Base-by-base conservation (phyloP, 73 alveolate species). In the Paramecium biaurelia region DNA sequence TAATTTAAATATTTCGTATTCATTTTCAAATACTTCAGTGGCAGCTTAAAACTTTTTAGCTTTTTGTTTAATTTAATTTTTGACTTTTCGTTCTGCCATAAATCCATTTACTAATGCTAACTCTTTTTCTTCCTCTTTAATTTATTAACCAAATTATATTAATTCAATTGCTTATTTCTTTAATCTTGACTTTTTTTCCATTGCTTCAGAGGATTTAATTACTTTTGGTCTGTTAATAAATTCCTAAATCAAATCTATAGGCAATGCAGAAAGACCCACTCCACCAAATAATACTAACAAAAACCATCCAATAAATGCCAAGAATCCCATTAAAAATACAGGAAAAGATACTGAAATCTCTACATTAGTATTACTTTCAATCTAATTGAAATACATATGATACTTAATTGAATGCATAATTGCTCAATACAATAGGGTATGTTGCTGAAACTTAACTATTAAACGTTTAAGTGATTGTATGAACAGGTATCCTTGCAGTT, bases 281-380 rank as follows among this genome's bases (percentile, higher is more conserved):
- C 95, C 95, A 38, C 95, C 95, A 85, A 92, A 92, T 30, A 92
- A 85, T 9, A 92, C 95, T 4, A 92, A 84, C 4, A 92, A 57
- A 59, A 92, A 92, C 95, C 95, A 92, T 18, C 95, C 95, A 9
- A 92, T 82, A 85, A 92, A 92, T 15, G 93, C 85, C 89, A 92
- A 34, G 42, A 92, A 82, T 0, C 92, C 95, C 57, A 92, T 85
- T 23, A 70, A 45, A 41, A 45, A 92, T 10, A 92, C 87, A 42
- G 94, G 94, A 45, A 89, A 89, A 5, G 92, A 70, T 0, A 45
- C 63, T 42, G 49, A 37, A 18, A 43, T 43, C 15, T 41, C 57
- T 8, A 86, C 56, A n/a, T 26, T 63, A 0, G 93, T 86, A 35
- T 32, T 30, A 20, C 37, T 34, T 59, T 53, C 7, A 38, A 24